Conservation (phyloP, 345 rosid species). For the Alliaria petiolata region DNA sequence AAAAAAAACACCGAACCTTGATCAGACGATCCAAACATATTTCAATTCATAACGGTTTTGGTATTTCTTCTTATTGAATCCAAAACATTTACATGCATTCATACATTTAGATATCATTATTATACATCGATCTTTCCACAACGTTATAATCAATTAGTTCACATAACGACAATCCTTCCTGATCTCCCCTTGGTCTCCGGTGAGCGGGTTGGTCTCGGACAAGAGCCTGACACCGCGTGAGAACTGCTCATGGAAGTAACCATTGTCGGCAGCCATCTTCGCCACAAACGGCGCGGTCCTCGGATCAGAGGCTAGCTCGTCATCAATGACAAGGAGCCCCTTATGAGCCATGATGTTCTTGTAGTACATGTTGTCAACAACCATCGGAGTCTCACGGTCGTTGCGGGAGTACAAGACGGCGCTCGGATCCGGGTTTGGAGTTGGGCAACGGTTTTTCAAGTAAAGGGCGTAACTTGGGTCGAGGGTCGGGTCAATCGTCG, state of each 20-base stretch:
- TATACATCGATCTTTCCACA: slow-evolving; percentile 22
- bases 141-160: slow-evolving; percentile 23
- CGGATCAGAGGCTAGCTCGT: slow-evolving; percentile 62
- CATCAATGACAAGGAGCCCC: slow-evolving; percentile 63
- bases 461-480: slow-evolving; percentile 60
- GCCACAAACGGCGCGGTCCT: slow-evolving; percentile 51
- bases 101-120: slow-evolving; percentile 3
- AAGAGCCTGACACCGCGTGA: slow-evolving; percentile 50
- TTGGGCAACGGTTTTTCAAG: slow-evolving; percentile 61
- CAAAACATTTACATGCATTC: slow-evolving; percentile 7
- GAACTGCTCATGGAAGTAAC: slow-evolving; percentile 66
- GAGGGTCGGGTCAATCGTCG: slow-evolving; percentile 61
- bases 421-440: slow-evolving; percentile 49
- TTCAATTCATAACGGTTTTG: slow-evolving; percentile 3
- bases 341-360: slow-evolving; percentile 56
- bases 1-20: not conserved
- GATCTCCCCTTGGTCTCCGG: slow-evolving; percentile 65
- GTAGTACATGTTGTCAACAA: slow-evolving; percentile 70
- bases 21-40: not conserved
- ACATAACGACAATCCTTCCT: slow-evolving; percentile 78
- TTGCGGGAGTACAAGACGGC: slow-evolving; percentile 62
- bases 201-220: slow-evolving; percentile 74
- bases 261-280: slow-evolving; percentile 72
- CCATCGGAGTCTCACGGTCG: slow-evolving; percentile 78
- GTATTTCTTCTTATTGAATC: slow-evolving; percentile 13